phyloP scores from a whole-genome alignment of 2,329 filamentous ascomycete genomes.

The Penicillium italicum region DNA sequence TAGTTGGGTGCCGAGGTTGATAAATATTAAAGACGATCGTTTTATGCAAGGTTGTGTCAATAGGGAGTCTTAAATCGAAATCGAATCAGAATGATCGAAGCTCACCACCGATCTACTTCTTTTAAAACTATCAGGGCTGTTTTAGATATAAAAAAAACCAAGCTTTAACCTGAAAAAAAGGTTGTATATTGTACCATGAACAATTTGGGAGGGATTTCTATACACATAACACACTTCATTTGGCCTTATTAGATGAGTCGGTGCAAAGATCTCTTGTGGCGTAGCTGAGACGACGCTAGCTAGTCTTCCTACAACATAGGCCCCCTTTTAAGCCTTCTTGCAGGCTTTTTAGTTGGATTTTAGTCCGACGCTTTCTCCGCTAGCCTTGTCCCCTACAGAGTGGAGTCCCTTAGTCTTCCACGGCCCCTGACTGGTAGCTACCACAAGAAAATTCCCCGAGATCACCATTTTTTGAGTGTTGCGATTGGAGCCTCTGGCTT shows the following conservation, averaged over 20 bases:
- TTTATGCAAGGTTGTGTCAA: neutral
- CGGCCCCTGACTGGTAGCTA: neutral
- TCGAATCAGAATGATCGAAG: too few relatives aligned
- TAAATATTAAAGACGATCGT: neutral
- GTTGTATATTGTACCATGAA: neutral
- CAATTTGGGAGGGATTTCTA: neutral
- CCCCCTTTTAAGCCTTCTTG: neutral
- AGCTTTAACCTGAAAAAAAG: neutral
- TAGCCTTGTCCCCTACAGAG: neutral
- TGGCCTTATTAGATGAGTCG: neutral
- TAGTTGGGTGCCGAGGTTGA: neutral
- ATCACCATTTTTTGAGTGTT: conserved; percentile 3
- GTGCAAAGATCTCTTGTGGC: conserved; percentile 8
- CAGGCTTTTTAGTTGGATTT: neutral
- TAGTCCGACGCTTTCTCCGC: neutral
- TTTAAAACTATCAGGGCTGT: neutral
- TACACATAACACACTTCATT: neutral
- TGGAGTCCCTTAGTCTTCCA: neutral
- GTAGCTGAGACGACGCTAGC: conserved; percentile 16
- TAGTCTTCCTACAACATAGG: neutral
- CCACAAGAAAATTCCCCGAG: conserved; percentile 15
- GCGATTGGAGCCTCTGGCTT: neutral
- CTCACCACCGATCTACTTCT: neutral
- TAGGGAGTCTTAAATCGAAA: too few relatives aligned
- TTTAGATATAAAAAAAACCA: neutral